Evolutionary conservation across 768 basidiomycete genomes (phyloP), one percentile per base, ranked within the genome.

Genomic region (Mycena polygramma): DNA sequence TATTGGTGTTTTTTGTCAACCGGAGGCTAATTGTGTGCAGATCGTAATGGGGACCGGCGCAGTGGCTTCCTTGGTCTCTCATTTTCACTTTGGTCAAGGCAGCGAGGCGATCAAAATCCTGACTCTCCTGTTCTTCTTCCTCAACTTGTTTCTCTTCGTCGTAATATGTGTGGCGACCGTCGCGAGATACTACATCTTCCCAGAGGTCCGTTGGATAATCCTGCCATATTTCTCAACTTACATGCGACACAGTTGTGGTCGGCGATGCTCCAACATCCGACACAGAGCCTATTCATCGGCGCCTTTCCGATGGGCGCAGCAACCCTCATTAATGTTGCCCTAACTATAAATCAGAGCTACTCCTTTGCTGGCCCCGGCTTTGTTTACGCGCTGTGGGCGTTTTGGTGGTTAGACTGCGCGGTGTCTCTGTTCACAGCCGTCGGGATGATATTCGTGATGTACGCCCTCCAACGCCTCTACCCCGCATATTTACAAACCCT

Each of bases 341-440:
- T 85, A 20, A 77, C 78, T 9, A 75, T 86, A 19, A 75, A 86
- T 66, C 74, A 78, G n/a, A 74, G 76, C 43, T 86, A 83, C 72
- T 75, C 77, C 24, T 85, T 90, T 49, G 88, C 88, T 4, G 88
- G 89, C 4, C 79, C 76, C 17, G 54, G 66, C 0, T 88, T 90
- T 75, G 75, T 90, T 1, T 89, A 86, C 52, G 69, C 80, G 10
- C 73, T 90, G 51, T 90, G 90, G 87, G 87, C 75, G 0, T 70
- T 89, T 22, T 93, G 92, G 91, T 92, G 91, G 91, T 48, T 88
- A 45, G 89, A 91, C 67, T 81, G 86, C 0, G 78, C 79, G 0
- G 48, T 91, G 22, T 89, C 91, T 0, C 58, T 86, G 4, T 24
- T 88, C 19, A 65, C 37, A 45, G 71, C 77, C 7, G 74, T 71